Percentiles rank a stretch among this genome's conserved stretches.
Conservation (phyloP, 148 eudicot species). For the Talinum fruticosum region DNA sequence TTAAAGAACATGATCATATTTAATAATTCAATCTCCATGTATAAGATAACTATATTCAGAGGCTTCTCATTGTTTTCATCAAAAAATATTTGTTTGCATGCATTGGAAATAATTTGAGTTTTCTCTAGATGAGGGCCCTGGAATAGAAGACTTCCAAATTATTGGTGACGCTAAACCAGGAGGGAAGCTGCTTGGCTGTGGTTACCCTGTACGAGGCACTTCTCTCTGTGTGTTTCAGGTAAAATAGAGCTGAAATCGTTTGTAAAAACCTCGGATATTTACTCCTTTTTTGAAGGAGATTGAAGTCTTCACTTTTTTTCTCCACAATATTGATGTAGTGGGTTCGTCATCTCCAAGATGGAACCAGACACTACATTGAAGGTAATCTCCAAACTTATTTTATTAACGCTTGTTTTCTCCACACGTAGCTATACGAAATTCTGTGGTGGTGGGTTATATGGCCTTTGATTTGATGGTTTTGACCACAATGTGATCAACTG, state of each 20-base stretch:
- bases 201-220: conserved; percentile 86
- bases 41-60: background rate
- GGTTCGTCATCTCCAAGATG: conserved; percentile 98
- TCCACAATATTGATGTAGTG: conserved; percentile 45
- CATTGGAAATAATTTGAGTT: conserved; percentile 1
- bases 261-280: background rate
- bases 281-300: background rate
- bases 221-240: conserved; percentile 95
- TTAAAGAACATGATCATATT: background rate
- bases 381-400: conserved; percentile 37
- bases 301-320: conserved; percentile 12
- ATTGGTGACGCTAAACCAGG: conserved; percentile 88
- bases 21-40: background rate
- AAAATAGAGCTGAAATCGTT: conserved; percentile 16
- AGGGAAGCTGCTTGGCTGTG: conserved; percentile 74
- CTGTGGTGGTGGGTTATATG: conserved; percentile 9
- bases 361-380: conserved; percentile 87
- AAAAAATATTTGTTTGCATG: background rate
- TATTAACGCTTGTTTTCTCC: background rate
- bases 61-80: background rate
- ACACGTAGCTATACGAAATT: background rate
- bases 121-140: conserved; percentile 65
- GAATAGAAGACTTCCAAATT: conserved; percentile 85
- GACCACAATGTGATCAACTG: conserved; percentile 14
- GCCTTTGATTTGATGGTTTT: conserved; percentile 12